Conservation (phyloP, 1,284 basidiomycete genomes). For the Earliella scabrosa region DNA sequence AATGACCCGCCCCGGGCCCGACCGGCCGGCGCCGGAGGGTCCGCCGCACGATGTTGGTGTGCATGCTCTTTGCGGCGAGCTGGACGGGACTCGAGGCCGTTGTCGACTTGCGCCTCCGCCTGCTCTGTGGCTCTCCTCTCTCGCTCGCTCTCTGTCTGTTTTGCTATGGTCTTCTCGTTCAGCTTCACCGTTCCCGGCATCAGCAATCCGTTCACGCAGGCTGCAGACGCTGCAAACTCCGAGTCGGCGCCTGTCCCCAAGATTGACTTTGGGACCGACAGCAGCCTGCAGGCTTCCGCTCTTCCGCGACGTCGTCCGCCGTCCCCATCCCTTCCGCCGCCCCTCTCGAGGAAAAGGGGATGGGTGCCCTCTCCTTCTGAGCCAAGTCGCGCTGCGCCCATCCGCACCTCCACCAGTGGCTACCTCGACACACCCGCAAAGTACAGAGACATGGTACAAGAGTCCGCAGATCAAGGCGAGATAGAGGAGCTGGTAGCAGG, state of each 20-base stretch:
- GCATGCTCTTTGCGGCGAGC: conserved; percentile 19
- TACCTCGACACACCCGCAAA: conserved; percentile 70
- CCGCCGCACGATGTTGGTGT: conserved; percentile 1
- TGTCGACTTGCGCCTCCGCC: conserved; percentile 12
- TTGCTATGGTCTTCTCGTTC: conserved; percentile 66
- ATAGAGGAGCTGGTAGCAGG: conserved; percentile 53
- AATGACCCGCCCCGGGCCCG: neutral
- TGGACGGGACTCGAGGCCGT: conserved; percentile 15
- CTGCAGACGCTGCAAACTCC: conserved; percentile 11
- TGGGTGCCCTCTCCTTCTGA: conserved; percentile 69
- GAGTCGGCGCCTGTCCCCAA: conserved; percentile 32
- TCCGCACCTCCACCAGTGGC: conserved; percentile 56
- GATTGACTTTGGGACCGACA: conserved; percentile 14
- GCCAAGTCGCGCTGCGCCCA: conserved; percentile 54
- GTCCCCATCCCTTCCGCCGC: conserved; percentile 35
- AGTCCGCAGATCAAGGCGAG: conserved; percentile 37
- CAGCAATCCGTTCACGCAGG: conserved; percentile 60
- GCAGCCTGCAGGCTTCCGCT: conserved; percentile 10
- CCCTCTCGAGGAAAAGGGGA: conserved; percentile 61
- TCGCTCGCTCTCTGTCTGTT: conserved; percentile 49
- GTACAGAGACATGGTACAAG: conserved; percentile 54
- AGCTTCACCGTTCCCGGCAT: conserved; percentile 62
- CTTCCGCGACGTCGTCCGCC: conserved; percentile 29
- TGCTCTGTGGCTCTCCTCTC: conserved; percentile 1
- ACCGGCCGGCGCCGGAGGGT: neutral